Evolutionary conservation across 106 monocot species (phyloP), one percentile per base, ranked within the genome.

Genomic region (Allium sativum): DNA sequence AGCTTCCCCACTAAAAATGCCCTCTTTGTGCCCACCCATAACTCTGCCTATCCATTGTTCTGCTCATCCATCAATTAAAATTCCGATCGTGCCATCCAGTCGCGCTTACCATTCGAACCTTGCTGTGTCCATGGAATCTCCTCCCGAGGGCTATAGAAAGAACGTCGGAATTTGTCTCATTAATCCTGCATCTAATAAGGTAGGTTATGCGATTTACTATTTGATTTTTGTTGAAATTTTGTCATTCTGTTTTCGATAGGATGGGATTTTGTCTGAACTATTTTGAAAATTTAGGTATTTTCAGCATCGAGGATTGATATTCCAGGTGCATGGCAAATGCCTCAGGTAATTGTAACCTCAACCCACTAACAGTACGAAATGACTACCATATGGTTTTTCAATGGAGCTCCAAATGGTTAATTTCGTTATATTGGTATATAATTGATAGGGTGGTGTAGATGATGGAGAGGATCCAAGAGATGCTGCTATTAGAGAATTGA

Each of bases 151-250:
- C 4, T 92, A 92, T 81, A 58, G 92, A 48, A 70, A 42, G 16
- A 92, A 92, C 72, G 92, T 92, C 42, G 92, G 92, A 10, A 81
- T 92, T 60, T 92, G 92, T 72, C 87, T 92, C 62, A 20, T 84
- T 16, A 84, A 92, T 58, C 67, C 71, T 18, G 31, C 31, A 5
- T 68, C 78, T n/a, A 69, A 80, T 53, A 86, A 90, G 90, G 82
- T 62, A 70, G 13, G 47, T 48, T 40, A 43, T 22, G 48, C 3
- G 18, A 52, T 46, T 48, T 7, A 10, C 8, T 11, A 7, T 44
- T 47, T n/a, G n/a, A 18, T 43, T 21, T 21, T 31, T 2, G 31
- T 31, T 31, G 22, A 40, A 40, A 44, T 16, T 69, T 43, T 46
- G 9, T 46, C 7, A 3, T 4, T 14, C 21, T 43, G 20, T 71